Evolutionary conservation across 176 grass and related monocot genomes (phyloP), one percentile per base, ranked within the genome.

Genomic region (Paspalum notatum): DNA sequence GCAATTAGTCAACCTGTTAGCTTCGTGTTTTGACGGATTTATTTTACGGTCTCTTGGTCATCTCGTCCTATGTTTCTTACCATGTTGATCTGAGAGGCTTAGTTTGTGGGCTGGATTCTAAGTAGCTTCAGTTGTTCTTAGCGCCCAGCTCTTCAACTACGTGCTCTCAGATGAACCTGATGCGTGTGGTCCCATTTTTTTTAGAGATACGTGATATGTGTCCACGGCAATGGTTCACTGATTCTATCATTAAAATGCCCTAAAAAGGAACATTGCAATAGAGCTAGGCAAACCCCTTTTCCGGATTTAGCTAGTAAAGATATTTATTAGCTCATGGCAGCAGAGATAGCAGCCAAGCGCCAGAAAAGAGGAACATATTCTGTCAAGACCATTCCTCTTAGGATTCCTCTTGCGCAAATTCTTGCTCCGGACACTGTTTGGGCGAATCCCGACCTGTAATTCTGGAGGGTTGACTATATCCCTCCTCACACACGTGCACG

Each of bases 321-420:
- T n/a, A n/a, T n/a, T n/a, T 68, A 69, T 60, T 69, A 53, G 49
- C 45, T 42, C 51, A 48, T 81, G n/a, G 15, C 21, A 64, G 3
- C 22, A 46, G 62, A 43, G 0, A 32, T 80, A 61, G 22, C 21
- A 62, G 20, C 32, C 42, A 7, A 10, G 3, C 47, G 27, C 1
- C 1, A 5, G 44, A 0, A 56, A 66, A 37, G 22, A 15, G 27
- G 27, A 38, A 64, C 38, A 24, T 7, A 41, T 62, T 76, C 14
- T 82, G 44, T 40, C 2, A 24, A 82, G 1, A 84, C 32, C 12
- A 42, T 9, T 68, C 4, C 26, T 20, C 12, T 68, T 42, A 40
- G 17, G 4, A 39, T 65, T 51, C 20, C 46, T 49, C 3, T 49
- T 48, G n/a, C 46, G 21, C 4, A 24, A 26, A 46, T 76, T 75